Evolutionary conservation across 225 moss, liverwort and hornwort genomes (phyloP).

Genomic region (Bryum argenteum): DNA sequence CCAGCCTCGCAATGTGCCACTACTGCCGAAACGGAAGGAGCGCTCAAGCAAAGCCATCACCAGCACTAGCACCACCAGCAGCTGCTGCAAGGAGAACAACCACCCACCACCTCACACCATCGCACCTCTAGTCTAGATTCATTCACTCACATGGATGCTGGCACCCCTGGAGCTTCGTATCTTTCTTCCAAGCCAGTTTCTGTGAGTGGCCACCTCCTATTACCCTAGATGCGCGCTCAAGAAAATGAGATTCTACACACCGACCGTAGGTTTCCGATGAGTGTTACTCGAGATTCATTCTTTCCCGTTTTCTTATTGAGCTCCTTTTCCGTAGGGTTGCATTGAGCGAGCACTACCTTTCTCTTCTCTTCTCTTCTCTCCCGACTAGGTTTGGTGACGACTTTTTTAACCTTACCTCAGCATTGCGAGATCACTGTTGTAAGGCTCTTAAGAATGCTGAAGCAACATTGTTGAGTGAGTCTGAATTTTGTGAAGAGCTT

Average conservation of each 20-base stretch:
- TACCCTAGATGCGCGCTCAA: conserved; percentile 30
- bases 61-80: not conserved
- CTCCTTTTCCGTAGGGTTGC: conserved; percentile 18
- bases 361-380: not conserved
- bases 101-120: not conserved
- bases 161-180: conserved; percentile 21
- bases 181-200: not conserved
- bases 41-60: not conserved
- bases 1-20: conserved; percentile 28
- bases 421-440: conserved; percentile 26
- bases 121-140: conserved; percentile 19
- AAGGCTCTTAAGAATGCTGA: conserved; percentile 18
- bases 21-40: conserved; percentile 15
- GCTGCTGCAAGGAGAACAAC: not conserved
- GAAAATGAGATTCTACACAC: conserved; percentile 20
- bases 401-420: conserved; percentile 20
- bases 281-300: conserved; percentile 6
- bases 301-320: conserved; percentile 11
- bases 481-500: conserved; percentile 12
- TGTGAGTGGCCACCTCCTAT: not conserved
- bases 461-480: conserved; percentile 35
- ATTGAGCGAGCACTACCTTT: not conserved
- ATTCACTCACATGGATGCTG: conserved; percentile 18
- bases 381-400: conserved; percentile 21
- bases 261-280: conserved; percentile 16